phyloP scores from a whole-genome alignment of 331 rosid species.

The Prunus yedoensis region DNA sequence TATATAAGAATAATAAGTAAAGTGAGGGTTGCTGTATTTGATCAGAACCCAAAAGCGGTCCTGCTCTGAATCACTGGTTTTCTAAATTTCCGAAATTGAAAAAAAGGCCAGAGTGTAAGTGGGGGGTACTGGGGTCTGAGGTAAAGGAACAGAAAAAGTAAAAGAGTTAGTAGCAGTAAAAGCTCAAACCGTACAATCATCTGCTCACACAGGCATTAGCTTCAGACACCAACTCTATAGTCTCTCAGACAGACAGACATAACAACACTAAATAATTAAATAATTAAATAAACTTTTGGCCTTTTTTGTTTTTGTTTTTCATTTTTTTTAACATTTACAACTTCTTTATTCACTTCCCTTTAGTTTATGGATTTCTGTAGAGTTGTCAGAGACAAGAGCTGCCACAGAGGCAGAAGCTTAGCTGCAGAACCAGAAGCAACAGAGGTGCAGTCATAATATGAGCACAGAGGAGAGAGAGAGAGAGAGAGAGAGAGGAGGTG shows the following conservation, averaged over 20 bases:
- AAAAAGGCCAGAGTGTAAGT: slow-evolving; percentile 53
- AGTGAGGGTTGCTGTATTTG: slow-evolving; percentile 11
- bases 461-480: slow-evolving; percentile 39
- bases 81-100: slow-evolving; percentile 38
- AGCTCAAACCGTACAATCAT: slow-evolving; percentile 70
- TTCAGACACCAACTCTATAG: slow-evolving; percentile 52
- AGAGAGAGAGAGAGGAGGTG: slow-evolving; percentile 26
- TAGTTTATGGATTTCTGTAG: slow-evolving; percentile 86
- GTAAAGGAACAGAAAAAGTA: slow-evolving; percentile 82
- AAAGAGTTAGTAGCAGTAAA: slow-evolving; percentile 68
- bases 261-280: background rate
- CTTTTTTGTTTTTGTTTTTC: slow-evolving; percentile 31
- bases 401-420: slow-evolving; percentile 61
- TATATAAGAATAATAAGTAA: background rate
- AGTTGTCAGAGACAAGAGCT: slow-evolving; percentile 92
- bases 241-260: slow-evolving; percentile 17
- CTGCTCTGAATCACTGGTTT: slow-evolving; percentile 30
- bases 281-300: too few relatives aligned
- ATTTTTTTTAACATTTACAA: slow-evolving; percentile 1
- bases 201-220: background rate
- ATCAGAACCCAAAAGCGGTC: slow-evolving; percentile 28
- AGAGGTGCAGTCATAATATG: slow-evolving; percentile 79
- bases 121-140: slow-evolving; percentile 41
- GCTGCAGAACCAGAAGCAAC: slow-evolving; percentile 58
- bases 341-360: slow-evolving; percentile 21